Conservation (phyloP, 2,329 filamentous ascomycete genomes). For the Penicillium sp. region DNA sequence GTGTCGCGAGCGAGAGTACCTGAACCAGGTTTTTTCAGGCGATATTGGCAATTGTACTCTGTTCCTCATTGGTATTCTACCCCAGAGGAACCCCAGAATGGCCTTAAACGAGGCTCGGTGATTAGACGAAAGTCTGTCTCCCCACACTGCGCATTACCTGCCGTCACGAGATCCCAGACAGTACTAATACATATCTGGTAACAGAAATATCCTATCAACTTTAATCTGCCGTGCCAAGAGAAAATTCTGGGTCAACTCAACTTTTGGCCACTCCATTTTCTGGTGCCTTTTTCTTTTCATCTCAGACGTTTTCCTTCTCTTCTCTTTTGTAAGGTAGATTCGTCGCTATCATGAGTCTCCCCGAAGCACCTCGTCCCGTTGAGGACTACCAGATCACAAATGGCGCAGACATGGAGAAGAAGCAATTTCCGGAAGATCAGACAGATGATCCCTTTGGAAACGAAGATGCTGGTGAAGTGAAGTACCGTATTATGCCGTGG, state of each 20-base stretch:
- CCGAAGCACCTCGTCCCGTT: conserved; percentile 10
- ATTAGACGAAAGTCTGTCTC: not conserved
- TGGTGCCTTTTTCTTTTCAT: conserved; percentile 14
- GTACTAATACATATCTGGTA: not conserved
- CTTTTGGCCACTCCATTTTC: conserved; percentile 14
- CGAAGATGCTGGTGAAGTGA: conserved; percentile 41
- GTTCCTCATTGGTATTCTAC: conserved; percentile 2
- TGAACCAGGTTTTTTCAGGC: not conserved
- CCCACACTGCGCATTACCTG: not conserved
- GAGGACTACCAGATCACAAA: conserved; percentile 18
- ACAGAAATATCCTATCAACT: conserved; percentile 2
- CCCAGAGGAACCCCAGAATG: not conserved
- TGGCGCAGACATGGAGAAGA: conserved; percentile 21
- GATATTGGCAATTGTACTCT: not conserved
- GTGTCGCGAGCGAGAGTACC: not conserved
- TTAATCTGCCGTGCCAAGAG: conserved; percentile 16
- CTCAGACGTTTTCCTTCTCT: conserved; percentile 2
- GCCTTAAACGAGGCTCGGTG: not conserved
- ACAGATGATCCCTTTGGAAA: conserved; percentile 37
- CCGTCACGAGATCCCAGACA: not conserved
- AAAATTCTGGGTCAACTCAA: conserved; percentile 18
- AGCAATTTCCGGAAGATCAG: conserved; percentile 11
- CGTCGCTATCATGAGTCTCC: conserved; percentile 15
- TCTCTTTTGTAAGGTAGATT: not conserved
- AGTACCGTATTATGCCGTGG: conserved; percentile 53